These are phyloP conservation scores for Coemansia sp. DNA, from an alignment of 192 early-diverging fungal genomes.

Conservation along the genomic window DNA sequence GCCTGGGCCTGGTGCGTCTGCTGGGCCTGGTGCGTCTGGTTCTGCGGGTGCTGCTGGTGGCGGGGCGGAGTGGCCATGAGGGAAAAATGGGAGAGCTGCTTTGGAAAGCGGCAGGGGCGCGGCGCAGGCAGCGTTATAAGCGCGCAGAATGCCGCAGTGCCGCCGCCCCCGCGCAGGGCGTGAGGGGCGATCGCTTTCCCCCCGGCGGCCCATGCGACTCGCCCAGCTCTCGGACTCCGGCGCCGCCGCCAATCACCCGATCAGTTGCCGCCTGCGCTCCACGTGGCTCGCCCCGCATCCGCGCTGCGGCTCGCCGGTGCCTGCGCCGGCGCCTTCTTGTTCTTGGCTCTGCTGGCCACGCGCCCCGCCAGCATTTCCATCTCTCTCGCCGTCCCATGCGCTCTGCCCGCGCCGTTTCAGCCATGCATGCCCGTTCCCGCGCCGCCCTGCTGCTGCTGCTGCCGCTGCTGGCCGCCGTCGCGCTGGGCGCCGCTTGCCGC, in stretches of 20 bases:
- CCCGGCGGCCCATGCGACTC: conserved; percentile 13
- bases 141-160: conserved; percentile 5
- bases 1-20: too few relatives aligned
- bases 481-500: conserved; percentile 27
- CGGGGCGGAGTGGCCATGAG: too few relatives aligned
- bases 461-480: conserved; percentile 32
- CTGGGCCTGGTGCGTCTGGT: too few relatives aligned
- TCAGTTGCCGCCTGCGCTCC: neutral
- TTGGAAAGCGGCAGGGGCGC: too few relatives aligned
- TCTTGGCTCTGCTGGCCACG: too few relatives aligned
- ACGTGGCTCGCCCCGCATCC: neutral
- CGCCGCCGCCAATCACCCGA: conserved; percentile 9
- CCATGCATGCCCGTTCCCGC: conserved; percentile 9
- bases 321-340: conserved; percentile 2
- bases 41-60: too few relatives aligned
- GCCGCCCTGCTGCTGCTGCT: conserved; percentile 25
- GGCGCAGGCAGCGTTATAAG: too few relatives aligned
- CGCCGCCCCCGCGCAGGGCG: conserved; percentile 1
- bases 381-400: conserved; percentile 3
- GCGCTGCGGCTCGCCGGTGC: conserved; percentile 4
- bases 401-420: neutral
- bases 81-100: too few relatives aligned
- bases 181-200: conserved; percentile 1
- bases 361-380: neutral
- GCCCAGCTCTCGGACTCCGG: conserved; percentile 13